Conservation (phyloP, 73 alveolate species). For the Vitrella brassicaformis region DNA sequence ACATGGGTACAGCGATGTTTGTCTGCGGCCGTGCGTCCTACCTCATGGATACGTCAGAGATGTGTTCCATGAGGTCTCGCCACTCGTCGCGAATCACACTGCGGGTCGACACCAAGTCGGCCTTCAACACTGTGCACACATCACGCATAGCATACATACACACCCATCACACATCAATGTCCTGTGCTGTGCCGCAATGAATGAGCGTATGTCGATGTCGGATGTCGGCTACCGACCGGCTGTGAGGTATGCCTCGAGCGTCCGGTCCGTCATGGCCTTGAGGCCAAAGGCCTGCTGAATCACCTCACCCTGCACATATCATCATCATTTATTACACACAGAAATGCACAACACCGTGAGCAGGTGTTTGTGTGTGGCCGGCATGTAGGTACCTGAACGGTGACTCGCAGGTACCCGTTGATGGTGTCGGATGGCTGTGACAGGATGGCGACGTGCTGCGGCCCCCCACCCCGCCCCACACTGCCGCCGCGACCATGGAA, state of each 20-base stretch:
- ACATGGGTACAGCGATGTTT: too few relatives aligned
- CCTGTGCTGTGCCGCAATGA: too few relatives aligned
- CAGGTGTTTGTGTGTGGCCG: too few relatives aligned
- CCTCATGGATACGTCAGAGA: not conserved
- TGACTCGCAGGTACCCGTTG: conserved; percentile 19
- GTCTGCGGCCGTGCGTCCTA: too few relatives aligned
- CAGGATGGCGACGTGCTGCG: conserved; percentile 17
- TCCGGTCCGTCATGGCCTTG: conserved; percentile 13
- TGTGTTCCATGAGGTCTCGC: not conserved
- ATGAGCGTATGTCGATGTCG: too few relatives aligned
- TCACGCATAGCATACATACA: too few relatives aligned
- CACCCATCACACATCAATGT: too few relatives aligned
- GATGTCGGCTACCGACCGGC: conserved; percentile 13
- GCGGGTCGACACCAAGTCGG: not conserved
- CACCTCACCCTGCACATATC: not conserved
- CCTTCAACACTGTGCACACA: not conserved
- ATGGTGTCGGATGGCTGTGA: conserved; percentile 9
- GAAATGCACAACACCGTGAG: too few relatives aligned
- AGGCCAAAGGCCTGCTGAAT: not conserved
- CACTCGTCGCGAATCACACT: not conserved
- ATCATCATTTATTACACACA: too few relatives aligned
- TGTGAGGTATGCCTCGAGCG: conserved; percentile 25
- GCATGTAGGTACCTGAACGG: conserved; percentile 32
- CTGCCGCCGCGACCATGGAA: conserved; percentile 38
- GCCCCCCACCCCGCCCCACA: conserved; percentile 35